These are phyloP conservation scores for Rhizophlyctis rosea DNA, from an alignment of 192 early-diverging fungal species.

Conservation along the genomic window DNA sequence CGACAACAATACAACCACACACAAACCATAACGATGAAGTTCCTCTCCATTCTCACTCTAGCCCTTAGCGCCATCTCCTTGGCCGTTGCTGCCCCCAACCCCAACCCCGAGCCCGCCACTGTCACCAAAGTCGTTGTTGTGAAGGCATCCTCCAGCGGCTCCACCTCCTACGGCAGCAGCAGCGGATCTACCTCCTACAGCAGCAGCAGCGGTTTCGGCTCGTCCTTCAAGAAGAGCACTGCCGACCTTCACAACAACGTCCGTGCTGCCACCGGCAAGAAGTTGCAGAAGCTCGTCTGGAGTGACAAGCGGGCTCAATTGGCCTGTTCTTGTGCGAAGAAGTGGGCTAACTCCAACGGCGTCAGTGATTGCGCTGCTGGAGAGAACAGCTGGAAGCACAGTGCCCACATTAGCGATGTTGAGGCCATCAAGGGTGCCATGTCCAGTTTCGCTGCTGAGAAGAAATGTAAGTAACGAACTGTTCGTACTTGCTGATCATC, in stretches of 20 bases:
- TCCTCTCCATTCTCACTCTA: not conserved
- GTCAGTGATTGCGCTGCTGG: not conserved
- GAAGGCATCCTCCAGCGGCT: too few species aligned
- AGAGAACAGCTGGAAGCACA: not conserved
- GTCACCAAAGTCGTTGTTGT: too few species aligned
- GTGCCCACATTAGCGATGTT: not conserved
- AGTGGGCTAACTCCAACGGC: not conserved
- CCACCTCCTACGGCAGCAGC: too few species aligned
- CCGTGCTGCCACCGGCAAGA: not conserved
- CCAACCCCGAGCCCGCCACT: not conserved
- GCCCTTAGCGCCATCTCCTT: not conserved
- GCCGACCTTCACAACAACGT: not conserved
- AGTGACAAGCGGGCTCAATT: not conserved
- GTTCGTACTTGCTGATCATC: too few species aligned
- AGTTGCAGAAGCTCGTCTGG: not conserved
- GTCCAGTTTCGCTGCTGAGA: not conserved
- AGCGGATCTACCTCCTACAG: too few species aligned
- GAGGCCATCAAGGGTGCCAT: not conserved
- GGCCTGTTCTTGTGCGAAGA: not conserved
- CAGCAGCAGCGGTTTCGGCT: too few species aligned
- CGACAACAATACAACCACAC: too few species aligned
- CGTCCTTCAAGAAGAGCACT: not conserved
- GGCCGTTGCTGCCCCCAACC: not conserved
- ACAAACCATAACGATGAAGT: too few species aligned
- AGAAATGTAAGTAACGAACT: not conserved